Percentiles rank a stretch among this genome's conserved stretches.
Conservation (phyloP, 139 green algal species). For the Dunaliella primolecta region DNA sequence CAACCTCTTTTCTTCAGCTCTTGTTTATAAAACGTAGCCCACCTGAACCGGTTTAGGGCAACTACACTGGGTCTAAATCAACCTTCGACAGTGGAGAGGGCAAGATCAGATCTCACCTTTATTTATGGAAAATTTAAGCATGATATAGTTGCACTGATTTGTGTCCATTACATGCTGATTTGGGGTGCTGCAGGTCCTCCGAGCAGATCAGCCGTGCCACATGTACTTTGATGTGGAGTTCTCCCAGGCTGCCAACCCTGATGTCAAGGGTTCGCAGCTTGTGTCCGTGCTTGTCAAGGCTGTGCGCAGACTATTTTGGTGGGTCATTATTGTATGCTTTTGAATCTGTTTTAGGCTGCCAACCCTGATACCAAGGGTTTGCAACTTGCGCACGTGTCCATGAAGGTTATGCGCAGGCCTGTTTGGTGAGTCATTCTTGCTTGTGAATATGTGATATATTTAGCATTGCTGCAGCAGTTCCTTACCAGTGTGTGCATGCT, state of each 20-base stretch:
- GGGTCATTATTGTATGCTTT: too few relatives aligned
- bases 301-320: slow-evolving; percentile 18
- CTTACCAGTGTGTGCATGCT: too few relatives aligned
- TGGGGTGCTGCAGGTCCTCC: slow-evolving; percentile 56
- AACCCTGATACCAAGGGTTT: slow-evolving; percentile 64
- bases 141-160: too few relatives aligned
- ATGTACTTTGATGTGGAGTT: slow-evolving; percentile 91
- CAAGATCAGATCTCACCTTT: too few relatives aligned
- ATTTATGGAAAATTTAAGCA: too few relatives aligned
- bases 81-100: too few relatives aligned
- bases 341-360: too few relatives aligned
- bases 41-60: too few relatives aligned
- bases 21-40: too few relatives aligned
- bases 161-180: background rate
- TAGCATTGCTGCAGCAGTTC: background rate
- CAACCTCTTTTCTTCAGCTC: too few relatives aligned
- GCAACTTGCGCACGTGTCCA: slow-evolving; percentile 52
- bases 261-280: slow-evolving; percentile 52
- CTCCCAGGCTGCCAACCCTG: slow-evolving; percentile 48
- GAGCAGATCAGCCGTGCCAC: slow-evolving; percentile 69
- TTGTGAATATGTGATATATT: too few relatives aligned
- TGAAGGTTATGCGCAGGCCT: slow-evolving; percentile 31
- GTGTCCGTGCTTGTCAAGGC: slow-evolving; percentile 56
- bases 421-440: slow-evolving; percentile 3
- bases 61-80: too few relatives aligned